phyloP scores from a whole-genome alignment of 2,329 filamentous ascomycete species.

The Rutstroemia sydowiana region DNA sequence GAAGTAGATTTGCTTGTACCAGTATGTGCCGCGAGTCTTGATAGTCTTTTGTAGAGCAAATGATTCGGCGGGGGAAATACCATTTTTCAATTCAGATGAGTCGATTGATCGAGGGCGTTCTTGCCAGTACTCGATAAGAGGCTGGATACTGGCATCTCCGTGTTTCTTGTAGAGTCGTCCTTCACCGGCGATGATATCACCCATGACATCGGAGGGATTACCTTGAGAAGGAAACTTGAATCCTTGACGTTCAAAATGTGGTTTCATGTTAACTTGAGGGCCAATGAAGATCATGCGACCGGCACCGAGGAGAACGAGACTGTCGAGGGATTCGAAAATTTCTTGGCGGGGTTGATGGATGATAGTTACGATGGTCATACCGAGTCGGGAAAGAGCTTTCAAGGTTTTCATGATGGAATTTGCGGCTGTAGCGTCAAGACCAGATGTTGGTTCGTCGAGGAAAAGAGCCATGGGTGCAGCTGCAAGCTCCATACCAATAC shows the following conservation, averaged over 20 bases:
- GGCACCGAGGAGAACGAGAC: conserved; percentile 54
- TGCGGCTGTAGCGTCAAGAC: conserved; percentile 55
- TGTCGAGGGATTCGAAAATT: conserved; percentile 51
- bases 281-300: conserved; percentile 51
- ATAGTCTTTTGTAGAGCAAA: conserved; percentile 39
- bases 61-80: conserved; percentile 32
- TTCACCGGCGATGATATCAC: conserved; percentile 55
- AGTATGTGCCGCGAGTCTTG: conserved; percentile 42
- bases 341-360: conserved; percentile 49
- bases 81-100: neutral
- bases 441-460: conserved; percentile 53
- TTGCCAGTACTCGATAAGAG: conserved; percentile 43
- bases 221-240: conserved; percentile 42
- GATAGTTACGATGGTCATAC: conserved; percentile 47
- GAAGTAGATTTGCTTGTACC: conserved; percentile 43
- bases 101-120: neutral
- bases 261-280: conserved; percentile 35
- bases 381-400: conserved; percentile 49
- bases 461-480: conserved; percentile 53
- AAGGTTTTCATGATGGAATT: conserved; percentile 57
- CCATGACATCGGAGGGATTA: conserved; percentile 51
- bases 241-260: conserved; percentile 46
- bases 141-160: conserved; percentile 41
- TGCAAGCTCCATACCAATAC: conserved; percentile 52
- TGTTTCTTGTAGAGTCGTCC: conserved; percentile 42